Evolutionary conservation across 2,329 filamentous ascomycete species (phyloP).

Genomic region (Paecilomyces sp.): DNA sequence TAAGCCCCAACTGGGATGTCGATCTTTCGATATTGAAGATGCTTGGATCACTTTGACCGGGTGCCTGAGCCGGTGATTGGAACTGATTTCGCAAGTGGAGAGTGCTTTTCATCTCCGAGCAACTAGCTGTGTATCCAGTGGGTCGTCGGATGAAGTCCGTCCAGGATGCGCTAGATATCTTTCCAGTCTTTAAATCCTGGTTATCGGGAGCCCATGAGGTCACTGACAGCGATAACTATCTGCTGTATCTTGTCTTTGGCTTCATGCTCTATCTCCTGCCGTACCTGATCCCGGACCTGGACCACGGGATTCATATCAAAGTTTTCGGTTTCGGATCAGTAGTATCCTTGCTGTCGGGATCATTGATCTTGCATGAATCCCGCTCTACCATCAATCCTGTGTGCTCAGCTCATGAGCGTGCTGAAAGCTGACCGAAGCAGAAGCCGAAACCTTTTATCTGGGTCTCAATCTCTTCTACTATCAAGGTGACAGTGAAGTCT

Average conservation of each 20-base stretch:
- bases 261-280: not conserved
- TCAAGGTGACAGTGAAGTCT: not conserved
- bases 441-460: not conserved
- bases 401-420: not conserved
- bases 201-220: not conserved
- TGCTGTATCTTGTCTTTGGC: not conserved
- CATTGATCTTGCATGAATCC: not conserved
- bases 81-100: not conserved
- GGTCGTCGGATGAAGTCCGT: not conserved
- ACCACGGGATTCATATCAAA: not conserved
- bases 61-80: not conserved
- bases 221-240: not conserved
- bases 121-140: not conserved
- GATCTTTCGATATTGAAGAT: not conserved
- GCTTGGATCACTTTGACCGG: not conserved
- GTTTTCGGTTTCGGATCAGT: not conserved
- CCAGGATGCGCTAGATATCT: not conserved
- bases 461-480: not conserved
- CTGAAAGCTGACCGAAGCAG: not conserved
- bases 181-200: not conserved
- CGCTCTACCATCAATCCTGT: not conserved
- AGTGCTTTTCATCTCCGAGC: not conserved
- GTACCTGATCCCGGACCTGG: not conserved
- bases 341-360: not conserved
- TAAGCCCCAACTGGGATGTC: not conserved